Evolutionary conservation across 164 flowering plant species (phyloP).

Genomic region (Amborella trichopoda): DNA sequence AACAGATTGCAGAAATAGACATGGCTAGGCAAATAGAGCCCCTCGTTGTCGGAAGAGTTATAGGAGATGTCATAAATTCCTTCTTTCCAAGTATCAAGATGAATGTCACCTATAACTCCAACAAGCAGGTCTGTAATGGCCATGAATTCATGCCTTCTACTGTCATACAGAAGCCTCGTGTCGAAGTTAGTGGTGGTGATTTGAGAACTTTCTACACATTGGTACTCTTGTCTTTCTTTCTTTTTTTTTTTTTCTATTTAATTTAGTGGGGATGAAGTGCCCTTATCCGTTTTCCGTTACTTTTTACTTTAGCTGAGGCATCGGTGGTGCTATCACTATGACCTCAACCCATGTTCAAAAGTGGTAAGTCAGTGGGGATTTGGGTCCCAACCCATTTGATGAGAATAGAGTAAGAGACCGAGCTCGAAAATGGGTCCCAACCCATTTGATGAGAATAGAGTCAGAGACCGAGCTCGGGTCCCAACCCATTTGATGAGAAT

Average conservation of each 20-base stretch:
- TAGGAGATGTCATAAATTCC: conserved; percentile 71
- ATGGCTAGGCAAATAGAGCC: conserved; percentile 44
- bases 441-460: no score
- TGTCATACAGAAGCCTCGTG: conserved; percentile 41
- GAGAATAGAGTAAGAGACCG: no score
- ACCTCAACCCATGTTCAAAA: no score
- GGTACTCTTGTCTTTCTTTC: conserved; percentile 21
- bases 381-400: no score
- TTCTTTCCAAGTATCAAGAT: conserved; percentile 49
- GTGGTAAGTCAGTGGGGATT: no score
- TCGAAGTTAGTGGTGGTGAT: conserved; percentile 60
- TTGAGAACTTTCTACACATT: conserved; percentile 71
- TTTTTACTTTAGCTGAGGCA: no score
- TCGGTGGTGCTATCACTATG: no score
- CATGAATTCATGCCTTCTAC: conserved; percentile 59
- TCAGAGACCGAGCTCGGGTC: no score
- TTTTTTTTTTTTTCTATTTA: background rate
- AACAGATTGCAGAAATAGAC: no score
- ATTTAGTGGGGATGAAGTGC: background rate
- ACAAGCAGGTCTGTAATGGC: conserved; percentile 56
- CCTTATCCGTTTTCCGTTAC: no score
- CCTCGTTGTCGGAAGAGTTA: conserved; percentile 54
- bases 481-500: no score
- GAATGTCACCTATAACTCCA: conserved; percentile 33
- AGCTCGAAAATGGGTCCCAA: no score